A percentile compares a stretch with the other conserved stretches of the same genome.
Evolutionary conservation across 192 early-diverging fungal species (phyloP).

Genomic region (Phlyctochytrium planicorne): DNA sequence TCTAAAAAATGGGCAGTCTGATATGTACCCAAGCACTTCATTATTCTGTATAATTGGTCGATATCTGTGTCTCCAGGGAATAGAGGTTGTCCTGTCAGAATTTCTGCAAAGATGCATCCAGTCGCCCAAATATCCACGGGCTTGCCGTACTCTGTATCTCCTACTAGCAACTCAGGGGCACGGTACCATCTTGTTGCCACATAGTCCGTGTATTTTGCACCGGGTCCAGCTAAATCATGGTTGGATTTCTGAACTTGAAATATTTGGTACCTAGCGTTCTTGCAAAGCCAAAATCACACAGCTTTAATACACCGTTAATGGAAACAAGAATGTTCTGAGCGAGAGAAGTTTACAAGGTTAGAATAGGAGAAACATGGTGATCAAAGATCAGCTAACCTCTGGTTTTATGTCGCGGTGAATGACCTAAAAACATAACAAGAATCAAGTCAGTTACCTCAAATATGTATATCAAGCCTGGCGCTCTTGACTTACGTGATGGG

Average conservation of each 20-base stretch:
- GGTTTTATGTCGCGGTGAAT: conserved; percentile 69
- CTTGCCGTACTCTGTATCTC: conserved; percentile 65
- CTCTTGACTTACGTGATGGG: conserved; percentile 56
- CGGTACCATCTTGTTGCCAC: conserved; percentile 65
- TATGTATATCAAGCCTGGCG: background rate
- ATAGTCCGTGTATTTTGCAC: conserved; percentile 67
- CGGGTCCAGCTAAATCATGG: conserved; percentile 59
- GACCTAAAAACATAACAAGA: conserved; percentile 32
- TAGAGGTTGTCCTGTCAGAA: conserved; percentile 63
- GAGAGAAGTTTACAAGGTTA: background rate
- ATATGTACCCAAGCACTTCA: conserved; percentile 63
- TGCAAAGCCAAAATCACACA: conserved; percentile 69
- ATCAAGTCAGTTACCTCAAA: background rate
- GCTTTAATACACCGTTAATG: conserved; percentile 56
- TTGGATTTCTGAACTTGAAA: conserved; percentile 15
- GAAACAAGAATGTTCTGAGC: conserved; percentile 61
- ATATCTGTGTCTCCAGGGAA: conserved; percentile 68
- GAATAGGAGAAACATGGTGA: conserved; percentile 1
- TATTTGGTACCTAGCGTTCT: conserved; percentile 51
- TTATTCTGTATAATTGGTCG: conserved; percentile 64
- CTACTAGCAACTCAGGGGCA: conserved; percentile 59
- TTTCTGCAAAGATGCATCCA: conserved; percentile 68
- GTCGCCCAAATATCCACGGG: conserved; percentile 66
- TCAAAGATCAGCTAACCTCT: conserved; percentile 36
- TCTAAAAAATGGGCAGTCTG: conserved; percentile 25